These are phyloP conservation scores for Globisporangium nunn DNA, from an alignment of 352 stramenopile genomes.

Conservation along the genomic window DNA sequence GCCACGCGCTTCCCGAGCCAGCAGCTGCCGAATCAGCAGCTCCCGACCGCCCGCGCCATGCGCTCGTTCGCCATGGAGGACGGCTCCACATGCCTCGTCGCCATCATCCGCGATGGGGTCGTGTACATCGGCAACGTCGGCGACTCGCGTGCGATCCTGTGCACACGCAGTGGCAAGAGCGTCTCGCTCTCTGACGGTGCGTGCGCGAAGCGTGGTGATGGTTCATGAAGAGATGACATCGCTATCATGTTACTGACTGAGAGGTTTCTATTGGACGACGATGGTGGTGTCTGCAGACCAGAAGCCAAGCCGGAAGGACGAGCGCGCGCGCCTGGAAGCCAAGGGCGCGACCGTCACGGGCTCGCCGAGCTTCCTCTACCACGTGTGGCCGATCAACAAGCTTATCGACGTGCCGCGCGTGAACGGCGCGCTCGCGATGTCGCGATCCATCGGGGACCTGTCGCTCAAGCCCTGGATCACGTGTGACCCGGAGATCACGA, in stretches of 20 bases:
- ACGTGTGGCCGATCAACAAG: conserved; percentile 69
- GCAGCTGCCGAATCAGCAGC: too few species aligned
- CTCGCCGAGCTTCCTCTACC: conserved; percentile 54
- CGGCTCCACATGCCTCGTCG: conserved; percentile 69
- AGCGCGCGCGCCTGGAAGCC: conserved; percentile 61
- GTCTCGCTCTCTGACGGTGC: conserved; percentile 51
- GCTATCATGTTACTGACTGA: too few species aligned
- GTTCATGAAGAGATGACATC: not conserved
- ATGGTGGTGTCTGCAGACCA: conserved; percentile 35
- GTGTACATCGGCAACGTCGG: conserved; percentile 79
- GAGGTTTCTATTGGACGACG: too few species aligned
- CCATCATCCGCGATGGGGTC: conserved; percentile 59
- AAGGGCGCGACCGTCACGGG: conserved; percentile 63
- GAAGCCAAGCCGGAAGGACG: conserved; percentile 73
- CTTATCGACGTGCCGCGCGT: conserved; percentile 76
- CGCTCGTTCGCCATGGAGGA: conserved; percentile 65
- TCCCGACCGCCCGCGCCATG: conserved; percentile 12
- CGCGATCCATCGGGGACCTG: conserved; percentile 75
- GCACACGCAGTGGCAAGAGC: conserved; percentile 45
- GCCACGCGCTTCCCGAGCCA: conserved; percentile 13
- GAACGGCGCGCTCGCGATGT: conserved; percentile 76
- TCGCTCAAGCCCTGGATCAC: conserved; percentile 73
- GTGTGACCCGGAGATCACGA: conserved; percentile 71
- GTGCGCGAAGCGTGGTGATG: not conserved
- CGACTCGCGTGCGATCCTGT: conserved; percentile 71